Evolutionary conservation across 192 early-diverging fungal species (phyloP).

Genomic region (Jimgerdemannia lactiflua): DNA sequence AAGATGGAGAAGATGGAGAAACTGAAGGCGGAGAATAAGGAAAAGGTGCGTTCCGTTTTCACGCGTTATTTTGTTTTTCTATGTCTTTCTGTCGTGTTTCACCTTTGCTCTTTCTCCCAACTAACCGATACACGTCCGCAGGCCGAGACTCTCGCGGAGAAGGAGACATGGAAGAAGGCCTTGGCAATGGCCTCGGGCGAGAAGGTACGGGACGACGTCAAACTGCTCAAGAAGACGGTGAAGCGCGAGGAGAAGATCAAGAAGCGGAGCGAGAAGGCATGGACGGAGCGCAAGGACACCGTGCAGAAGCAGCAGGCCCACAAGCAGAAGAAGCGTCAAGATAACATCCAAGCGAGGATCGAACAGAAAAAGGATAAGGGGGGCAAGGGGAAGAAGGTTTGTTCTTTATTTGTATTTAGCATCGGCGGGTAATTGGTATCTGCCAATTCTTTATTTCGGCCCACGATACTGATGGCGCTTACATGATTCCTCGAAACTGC

Average conservation of each 20-base stretch:
- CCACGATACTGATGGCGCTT: not conserved
- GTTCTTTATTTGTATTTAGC: slow-evolving; percentile 1
- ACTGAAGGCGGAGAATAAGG: slow-evolving; percentile 58
- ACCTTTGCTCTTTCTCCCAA: not conserved
- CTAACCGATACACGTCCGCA: not conserved
- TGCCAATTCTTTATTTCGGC: not conserved
- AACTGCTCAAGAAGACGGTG: slow-evolving; percentile 87
- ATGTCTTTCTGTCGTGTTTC: not conserved
- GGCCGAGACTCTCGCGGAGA: slow-evolving; percentile 69
- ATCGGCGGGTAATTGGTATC: not conserved
- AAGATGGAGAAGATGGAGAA: slow-evolving; percentile 76
- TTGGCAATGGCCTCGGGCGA: slow-evolving; percentile 80
- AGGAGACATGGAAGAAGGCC: slow-evolving; percentile 80
- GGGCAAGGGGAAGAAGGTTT: slow-evolving; percentile 63
- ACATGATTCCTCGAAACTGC: not conserved
- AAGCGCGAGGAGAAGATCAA: slow-evolving; percentile 83
- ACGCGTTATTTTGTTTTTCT: not conserved
- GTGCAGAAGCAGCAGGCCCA: slow-evolving; percentile 62
- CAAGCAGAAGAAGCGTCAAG: slow-evolving; percentile 74
- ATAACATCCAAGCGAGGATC: slow-evolving; percentile 79
- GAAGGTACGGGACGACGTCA: slow-evolving; percentile 90
- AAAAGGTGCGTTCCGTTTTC: slow-evolving; percentile 44
- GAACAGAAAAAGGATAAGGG: slow-evolving; percentile 77
- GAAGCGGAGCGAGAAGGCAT: slow-evolving; percentile 79
- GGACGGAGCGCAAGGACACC: slow-evolving; percentile 74